phyloP scores from a whole-genome alignment of 345 rosid species.

The Hibiscus trionum region DNA sequence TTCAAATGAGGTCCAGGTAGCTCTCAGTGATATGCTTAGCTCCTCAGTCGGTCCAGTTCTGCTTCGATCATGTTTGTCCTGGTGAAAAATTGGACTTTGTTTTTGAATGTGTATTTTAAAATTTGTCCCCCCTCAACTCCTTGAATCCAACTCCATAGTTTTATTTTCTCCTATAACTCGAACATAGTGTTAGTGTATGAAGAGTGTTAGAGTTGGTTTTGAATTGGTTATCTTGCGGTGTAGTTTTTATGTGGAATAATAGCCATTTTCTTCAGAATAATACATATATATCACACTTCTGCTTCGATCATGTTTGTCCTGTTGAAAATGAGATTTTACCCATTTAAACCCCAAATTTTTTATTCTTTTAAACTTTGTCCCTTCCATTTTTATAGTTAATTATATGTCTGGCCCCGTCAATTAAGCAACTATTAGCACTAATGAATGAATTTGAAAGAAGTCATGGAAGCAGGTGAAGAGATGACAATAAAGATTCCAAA shows the following conservation, averaged over 20 bases:
- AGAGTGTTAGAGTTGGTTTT: constrained; percentile 26
- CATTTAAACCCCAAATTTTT: too few species aligned
- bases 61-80: constrained; percentile 59
- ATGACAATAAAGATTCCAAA: constrained; percentile 35
- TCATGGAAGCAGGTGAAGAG: constrained; percentile 17
- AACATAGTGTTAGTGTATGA: constrained; percentile 29
- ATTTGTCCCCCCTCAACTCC: not conserved
- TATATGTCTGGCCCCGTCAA: too few species aligned
- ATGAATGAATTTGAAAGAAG: not conserved
- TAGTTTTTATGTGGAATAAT: not conserved
- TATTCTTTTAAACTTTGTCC: too few species aligned
- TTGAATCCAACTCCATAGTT: not conserved
- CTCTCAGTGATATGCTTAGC: constrained; percentile 80
- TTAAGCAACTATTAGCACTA: too few species aligned
- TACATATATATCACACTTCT: constrained; percentile 4
- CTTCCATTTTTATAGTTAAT: too few species aligned
- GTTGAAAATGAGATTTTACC: too few species aligned
- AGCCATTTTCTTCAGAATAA: constrained; percentile 15
- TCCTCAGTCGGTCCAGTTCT: constrained; percentile 82
- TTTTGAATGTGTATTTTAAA: constrained; percentile 25
- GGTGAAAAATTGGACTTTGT: constrained; percentile 13
- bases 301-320: too few species aligned
- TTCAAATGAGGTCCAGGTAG: constrained; percentile 75
- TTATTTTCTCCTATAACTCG: not conserved
- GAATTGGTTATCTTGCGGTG: constrained; percentile 13